These are phyloP conservation scores for Gynostemma pentaphyllum DNA, from an alignment of 306 rosid genomes.

Conservation along the genomic window DNA sequence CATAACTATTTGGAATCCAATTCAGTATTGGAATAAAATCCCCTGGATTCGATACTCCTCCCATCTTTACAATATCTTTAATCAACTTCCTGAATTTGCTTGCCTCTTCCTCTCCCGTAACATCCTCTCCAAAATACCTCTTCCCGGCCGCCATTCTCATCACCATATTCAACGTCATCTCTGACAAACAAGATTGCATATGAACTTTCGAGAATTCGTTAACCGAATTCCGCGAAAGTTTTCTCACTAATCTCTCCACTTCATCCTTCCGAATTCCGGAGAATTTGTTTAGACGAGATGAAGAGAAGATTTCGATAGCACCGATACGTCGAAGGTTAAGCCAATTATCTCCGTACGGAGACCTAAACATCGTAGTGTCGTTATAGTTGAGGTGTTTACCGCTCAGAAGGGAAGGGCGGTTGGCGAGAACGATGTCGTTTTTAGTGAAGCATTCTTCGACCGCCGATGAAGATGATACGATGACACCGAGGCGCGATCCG, in stretches of 20 bases:
- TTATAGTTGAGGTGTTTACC: slow-evolving; percentile 35
- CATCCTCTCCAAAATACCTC: slow-evolving; percentile 36
- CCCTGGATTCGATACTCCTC: slow-evolving; percentile 16
- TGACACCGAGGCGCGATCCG: slow-evolving; percentile 20
- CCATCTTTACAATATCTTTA: slow-evolving; percentile 7
- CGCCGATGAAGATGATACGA: slow-evolving; percentile 34
- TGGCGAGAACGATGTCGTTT: slow-evolving; percentile 46
- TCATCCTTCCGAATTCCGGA: slow-evolving; percentile 29
- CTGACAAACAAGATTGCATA: slow-evolving; percentile 20
- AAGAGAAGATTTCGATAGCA: slow-evolving; percentile 43
- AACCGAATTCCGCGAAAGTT: slow-evolving; percentile 8
- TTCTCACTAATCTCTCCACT: slow-evolving; percentile 19
- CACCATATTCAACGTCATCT: slow-evolving; percentile 43
- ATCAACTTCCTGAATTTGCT: slow-evolving; percentile 23
- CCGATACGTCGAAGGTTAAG: slow-evolving; percentile 67
- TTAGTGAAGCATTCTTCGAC: slow-evolving; percentile 62
- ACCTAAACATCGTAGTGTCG: slow-evolving; percentile 12
- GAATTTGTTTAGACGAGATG: slow-evolving; percentile 21
- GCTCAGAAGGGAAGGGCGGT: slow-evolving; percentile 19
- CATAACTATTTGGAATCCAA: slow-evolving; percentile 13
- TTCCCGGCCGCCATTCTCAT: slow-evolving; percentile 67
- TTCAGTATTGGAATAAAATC: slow-evolving; percentile 34
- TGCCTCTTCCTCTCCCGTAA: slow-evolving; percentile 27
- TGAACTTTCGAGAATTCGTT: slow-evolving; percentile 22
- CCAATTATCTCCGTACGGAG: slow-evolving; percentile 72